These are phyloP conservation scores for Bondarzewia mesenterica DNA, from an alignment of 1,284 basidiomycete genomes.

Conservation along the genomic window DNA sequence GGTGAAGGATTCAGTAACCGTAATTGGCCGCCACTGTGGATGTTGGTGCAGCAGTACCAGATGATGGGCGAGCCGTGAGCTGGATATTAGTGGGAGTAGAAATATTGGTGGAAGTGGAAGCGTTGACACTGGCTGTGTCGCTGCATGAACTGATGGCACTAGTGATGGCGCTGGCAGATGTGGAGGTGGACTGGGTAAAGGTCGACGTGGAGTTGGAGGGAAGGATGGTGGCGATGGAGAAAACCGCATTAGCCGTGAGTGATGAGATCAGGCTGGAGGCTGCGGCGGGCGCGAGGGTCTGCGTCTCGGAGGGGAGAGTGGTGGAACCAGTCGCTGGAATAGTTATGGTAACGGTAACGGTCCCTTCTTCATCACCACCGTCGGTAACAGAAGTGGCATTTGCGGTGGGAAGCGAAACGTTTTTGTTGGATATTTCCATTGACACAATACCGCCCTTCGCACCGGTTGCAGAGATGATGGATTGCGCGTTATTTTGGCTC, in stretches of 20 bases:
- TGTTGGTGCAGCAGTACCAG: neutral
- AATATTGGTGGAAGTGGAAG: neutral
- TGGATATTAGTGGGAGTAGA: neutral
- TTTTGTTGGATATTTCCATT: conserved; percentile 14
- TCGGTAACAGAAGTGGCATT: conserved; percentile 1
- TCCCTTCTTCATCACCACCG: conserved; percentile 4
- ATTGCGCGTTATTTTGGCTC: conserved; percentile 17
- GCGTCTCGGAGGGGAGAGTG: conserved; percentile 18
- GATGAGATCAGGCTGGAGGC: conserved; percentile 34
- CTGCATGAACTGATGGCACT: neutral
- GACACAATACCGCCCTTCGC: conserved; percentile 30
- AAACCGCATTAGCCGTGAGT: conserved; percentile 16
- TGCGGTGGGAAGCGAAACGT: conserved; percentile 17
- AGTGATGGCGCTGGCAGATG: neutral
- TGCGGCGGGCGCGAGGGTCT: conserved; percentile 33
- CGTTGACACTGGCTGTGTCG: neutral
- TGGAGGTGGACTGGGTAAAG: neutral
- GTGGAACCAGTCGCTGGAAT: conserved; percentile 27
- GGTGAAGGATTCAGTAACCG: neutral
- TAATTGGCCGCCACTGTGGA: neutral
- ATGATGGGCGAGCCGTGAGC: neutral
- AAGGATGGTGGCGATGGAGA: neutral
- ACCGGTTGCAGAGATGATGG: conserved; percentile 35
- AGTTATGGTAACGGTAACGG: conserved; percentile 11
- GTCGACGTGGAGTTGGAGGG: neutral